These are phyloP conservation scores for Marasmius oreades DNA, from an alignment of 1,284 basidiomycete genomes.

Conservation along the genomic window DNA sequence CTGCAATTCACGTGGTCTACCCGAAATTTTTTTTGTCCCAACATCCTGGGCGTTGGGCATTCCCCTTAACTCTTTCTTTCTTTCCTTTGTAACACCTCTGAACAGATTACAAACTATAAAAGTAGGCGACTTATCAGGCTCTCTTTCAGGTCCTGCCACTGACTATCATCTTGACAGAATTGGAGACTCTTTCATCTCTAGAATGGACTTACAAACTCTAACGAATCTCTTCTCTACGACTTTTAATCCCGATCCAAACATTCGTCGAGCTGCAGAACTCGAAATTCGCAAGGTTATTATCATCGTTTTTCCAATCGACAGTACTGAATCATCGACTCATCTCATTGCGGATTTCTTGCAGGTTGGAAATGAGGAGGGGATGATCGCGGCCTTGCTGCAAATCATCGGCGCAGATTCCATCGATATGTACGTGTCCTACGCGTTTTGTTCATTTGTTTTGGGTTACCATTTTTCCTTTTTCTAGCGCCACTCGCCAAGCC, in stretches of 20 bases:
- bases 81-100: too few relatives aligned
- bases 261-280: constrained; percentile 77
- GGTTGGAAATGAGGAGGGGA: constrained; percentile 75
- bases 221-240: constrained; percentile 77
- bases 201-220: constrained; percentile 76
- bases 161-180: neutral
- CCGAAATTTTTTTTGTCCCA: too few relatives aligned
- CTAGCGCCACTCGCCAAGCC: constrained; percentile 73
- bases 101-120: neutral
- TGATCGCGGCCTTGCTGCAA: constrained; percentile 75
- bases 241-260: constrained; percentile 80
- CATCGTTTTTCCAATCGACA: neutral
- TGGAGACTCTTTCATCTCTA: neutral
- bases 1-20: too few relatives aligned
- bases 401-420: constrained; percentile 75
- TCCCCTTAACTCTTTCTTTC: too few relatives aligned
- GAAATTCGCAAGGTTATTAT: constrained; percentile 72
- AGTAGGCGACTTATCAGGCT: neutral
- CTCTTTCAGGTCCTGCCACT: neutral
- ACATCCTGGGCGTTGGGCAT: too few relatives aligned
- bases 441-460: constrained; percentile 25
- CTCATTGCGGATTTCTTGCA: constrained; percentile 24
- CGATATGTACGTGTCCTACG: constrained; percentile 64
- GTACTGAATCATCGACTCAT: constrained; percentile 1
- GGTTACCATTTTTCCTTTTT: constrained; percentile 10